Percentiles rank a stretch among this genome's conserved stretches.
These are phyloP conservation scores for Hypoxylon sp. DNA, from an alignment of 2,329 filamentous ascomycete species.

Conservation along the genomic window DNA sequence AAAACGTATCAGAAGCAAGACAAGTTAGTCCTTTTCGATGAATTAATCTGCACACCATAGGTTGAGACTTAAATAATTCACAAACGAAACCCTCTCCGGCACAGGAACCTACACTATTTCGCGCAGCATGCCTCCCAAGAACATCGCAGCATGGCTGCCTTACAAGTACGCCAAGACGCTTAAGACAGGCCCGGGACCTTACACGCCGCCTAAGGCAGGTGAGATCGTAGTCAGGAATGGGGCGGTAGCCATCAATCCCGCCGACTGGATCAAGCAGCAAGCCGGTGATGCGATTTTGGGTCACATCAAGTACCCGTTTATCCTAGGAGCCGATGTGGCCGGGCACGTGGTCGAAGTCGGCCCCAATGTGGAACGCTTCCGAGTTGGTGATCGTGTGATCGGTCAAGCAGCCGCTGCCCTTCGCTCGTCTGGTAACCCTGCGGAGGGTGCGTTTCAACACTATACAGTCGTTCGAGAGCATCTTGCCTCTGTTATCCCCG, in stretches of 20 bases:
- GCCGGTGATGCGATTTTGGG: conserved; percentile 59
- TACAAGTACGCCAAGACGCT: conserved; percentile 46
- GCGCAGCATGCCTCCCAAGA: conserved; percentile 51
- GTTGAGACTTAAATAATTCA: neutral
- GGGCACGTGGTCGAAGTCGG: conserved; percentile 46
- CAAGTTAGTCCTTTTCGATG: neutral
- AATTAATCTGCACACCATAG: neutral
- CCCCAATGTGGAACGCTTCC: neutral
- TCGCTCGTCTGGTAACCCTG: conserved; percentile 1
- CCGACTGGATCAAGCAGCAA: conserved; percentile 60
- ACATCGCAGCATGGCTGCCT: conserved; percentile 18
- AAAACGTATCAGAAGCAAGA: neutral
- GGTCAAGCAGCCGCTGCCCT: conserved; percentile 16
- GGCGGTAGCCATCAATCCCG: conserved; percentile 60
- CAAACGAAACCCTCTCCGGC: neutral
- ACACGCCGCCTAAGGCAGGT: conserved; percentile 53
- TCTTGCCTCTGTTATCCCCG: conserved; percentile 11
- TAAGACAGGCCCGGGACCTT: conserved; percentile 56
- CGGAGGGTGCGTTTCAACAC: conserved; percentile 27
- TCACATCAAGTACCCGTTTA: conserved; percentile 56
- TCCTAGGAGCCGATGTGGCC: conserved; percentile 47
- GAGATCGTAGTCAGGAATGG: conserved; percentile 58
- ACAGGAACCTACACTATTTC: neutral
- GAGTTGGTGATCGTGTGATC: conserved; percentile 23
- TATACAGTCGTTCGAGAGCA: conserved; percentile 23